Conservation (phyloP, 768 basidiomycete species). For the Bullera alba region DNA sequence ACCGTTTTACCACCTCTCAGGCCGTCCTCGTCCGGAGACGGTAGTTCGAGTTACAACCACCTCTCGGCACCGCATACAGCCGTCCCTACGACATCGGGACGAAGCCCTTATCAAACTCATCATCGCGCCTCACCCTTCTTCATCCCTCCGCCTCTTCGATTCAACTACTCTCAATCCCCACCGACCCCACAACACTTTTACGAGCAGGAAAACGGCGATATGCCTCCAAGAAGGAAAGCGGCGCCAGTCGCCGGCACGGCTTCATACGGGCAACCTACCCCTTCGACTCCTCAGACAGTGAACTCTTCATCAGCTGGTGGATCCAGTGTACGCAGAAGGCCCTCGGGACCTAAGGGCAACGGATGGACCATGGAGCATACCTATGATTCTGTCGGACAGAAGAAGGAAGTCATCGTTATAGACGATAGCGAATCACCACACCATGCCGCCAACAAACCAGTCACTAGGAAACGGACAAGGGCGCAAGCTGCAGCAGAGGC, state of each 20-base stretch:
- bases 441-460: slow-evolving; percentile 19
- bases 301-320: background rate
- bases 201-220: slow-evolving; percentile 6
- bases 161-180: slow-evolving; percentile 33
- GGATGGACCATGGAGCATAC: slow-evolving; percentile 42
- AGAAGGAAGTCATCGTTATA: slow-evolving; percentile 39
- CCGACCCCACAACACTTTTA: slow-evolving; percentile 5
- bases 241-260: slow-evolving; percentile 1
- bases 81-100: background rate
- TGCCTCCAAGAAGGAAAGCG: slow-evolving; percentile 29
- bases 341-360: slow-evolving; percentile 18
- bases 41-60: too few species aligned
- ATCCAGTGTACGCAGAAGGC: slow-evolving; percentile 3
- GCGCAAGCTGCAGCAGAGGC: slow-evolving; percentile 32
- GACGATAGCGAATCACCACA: slow-evolving; percentile 23
- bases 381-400: slow-evolving; percentile 30
- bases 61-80: slow-evolving; percentile 7
- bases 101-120: background rate
- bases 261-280: slow-evolving; percentile 4
- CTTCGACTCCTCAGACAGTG: slow-evolving; percentile 6
- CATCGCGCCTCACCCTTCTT: slow-evolving; percentile 13
- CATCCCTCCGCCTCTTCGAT: slow-evolving; percentile 35
- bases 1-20: background rate
- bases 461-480: slow-evolving; percentile 24
- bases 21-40: too few species aligned